These are phyloP conservation scores for Crithidia brevicula DNA, from an alignment of 208 protist genomes.

Conservation along the genomic window DNA sequence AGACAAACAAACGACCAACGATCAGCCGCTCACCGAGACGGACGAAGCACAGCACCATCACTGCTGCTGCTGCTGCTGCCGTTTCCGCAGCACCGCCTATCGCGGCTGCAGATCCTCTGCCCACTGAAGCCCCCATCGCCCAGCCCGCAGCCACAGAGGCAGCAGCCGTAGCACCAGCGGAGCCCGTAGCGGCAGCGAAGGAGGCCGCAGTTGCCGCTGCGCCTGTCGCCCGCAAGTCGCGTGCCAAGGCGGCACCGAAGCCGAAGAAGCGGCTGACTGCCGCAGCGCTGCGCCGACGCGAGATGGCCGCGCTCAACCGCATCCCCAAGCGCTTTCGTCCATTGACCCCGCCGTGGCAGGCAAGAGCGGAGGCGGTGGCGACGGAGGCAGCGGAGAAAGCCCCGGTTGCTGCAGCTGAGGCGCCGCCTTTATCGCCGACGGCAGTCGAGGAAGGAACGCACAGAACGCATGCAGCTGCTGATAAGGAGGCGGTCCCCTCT, in stretches of 20 bases:
- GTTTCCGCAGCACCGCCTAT: background rate
- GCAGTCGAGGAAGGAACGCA: background rate
- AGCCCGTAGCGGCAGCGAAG: background rate
- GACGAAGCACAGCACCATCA: too few species aligned
- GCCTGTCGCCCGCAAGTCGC: background rate
- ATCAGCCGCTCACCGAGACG: too few species aligned
- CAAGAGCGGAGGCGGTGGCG: background rate
- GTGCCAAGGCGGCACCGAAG: conserved; percentile 8
- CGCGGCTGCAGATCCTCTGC: background rate
- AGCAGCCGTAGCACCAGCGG: background rate
- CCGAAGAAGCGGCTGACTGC: conserved; percentile 18
- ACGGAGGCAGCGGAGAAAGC: background rate
- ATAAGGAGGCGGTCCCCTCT: background rate
- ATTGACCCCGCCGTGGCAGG: background rate
- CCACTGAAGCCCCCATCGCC: background rate
- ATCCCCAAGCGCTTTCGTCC: conserved; percentile 28
- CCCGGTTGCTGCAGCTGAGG: background rate
- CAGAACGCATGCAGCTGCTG: background rate
- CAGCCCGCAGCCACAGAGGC: background rate
- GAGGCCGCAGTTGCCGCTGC: background rate
- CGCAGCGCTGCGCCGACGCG: conserved; percentile 28
- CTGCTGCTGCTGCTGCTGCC: too few species aligned
- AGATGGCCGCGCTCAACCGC: conserved; percentile 29
- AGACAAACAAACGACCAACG: too few species aligned
- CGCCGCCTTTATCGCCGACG: background rate